A percentile compares a stretch with the other conserved stretches of the same genome.
Evolutionary conservation across 2,329 filamentous ascomycete genomes (phyloP).

Genomic region (Aureobasidium uvarum): DNA sequence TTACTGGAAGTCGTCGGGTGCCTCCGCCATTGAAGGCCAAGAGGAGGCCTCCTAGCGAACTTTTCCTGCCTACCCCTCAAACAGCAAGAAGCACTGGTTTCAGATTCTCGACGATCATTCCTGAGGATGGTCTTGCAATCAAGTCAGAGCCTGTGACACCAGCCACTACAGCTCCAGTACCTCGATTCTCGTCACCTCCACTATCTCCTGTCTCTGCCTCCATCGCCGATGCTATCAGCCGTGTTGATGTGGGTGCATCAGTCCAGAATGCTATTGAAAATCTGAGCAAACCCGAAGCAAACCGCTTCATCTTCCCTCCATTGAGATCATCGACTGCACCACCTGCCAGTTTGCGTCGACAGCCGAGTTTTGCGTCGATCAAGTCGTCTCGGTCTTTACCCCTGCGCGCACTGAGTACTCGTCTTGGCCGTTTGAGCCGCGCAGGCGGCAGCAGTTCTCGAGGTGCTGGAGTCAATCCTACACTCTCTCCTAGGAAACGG

Average conservation of each 20-base stretch:
- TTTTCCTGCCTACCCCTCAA: slow-evolving; percentile 21
- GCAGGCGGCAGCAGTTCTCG: slow-evolving; percentile 14
- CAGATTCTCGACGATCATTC: slow-evolving; percentile 2
- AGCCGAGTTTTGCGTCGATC: slow-evolving; percentile 14
- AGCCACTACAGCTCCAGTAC: not conserved
- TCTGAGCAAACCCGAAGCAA: slow-evolving; percentile 15
- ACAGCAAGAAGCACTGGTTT: slow-evolving; percentile 2
- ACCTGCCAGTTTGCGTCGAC: slow-evolving; percentile 4
- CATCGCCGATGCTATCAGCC: slow-evolving; percentile 9
- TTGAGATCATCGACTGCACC: slow-evolving; percentile 19
- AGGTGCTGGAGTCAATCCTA: slow-evolving; percentile 5
- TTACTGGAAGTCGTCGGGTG: not conserved
- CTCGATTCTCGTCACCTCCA: not conserved
- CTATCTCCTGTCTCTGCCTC: slow-evolving; percentile 6
- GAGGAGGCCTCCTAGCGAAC: slow-evolving; percentile 20
- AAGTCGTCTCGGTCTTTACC: slow-evolving; percentile 8
- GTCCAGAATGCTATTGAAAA: slow-evolving; percentile 16
- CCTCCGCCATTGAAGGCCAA: not conserved
- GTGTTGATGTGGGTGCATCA: slow-evolving; percentile 9
- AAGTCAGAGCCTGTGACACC: not conserved
- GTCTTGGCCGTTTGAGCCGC: not conserved
- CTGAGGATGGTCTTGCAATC: not conserved
- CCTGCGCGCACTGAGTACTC: not conserved
- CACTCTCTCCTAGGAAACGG: not conserved
- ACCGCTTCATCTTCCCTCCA: slow-evolving; percentile 18